Percentiles rank a stretch among this genome's conserved stretches.
Evolutionary conservation across 495 filamentous ascomycete genomes (phyloP).

Genomic region (Daldinia childiae): DNA sequence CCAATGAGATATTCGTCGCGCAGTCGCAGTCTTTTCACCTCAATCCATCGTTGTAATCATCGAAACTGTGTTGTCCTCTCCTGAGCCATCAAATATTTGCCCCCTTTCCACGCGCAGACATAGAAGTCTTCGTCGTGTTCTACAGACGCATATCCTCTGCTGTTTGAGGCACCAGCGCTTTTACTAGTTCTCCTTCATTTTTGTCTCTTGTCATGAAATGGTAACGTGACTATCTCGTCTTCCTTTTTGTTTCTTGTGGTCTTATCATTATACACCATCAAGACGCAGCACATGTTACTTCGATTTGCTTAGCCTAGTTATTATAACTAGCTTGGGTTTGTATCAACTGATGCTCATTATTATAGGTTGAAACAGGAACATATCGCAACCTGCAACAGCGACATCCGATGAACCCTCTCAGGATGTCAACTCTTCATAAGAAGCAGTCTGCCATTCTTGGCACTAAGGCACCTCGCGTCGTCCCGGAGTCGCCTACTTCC

Average conservation of each 20-base stretch:
- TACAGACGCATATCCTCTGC: not conserved
- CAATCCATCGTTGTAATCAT: not conserved
- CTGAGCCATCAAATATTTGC: not conserved
- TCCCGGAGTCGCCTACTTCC: conserved; percentile 3
- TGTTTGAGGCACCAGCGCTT: not conserved
- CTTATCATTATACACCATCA: not conserved
- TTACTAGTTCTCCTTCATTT: not conserved
- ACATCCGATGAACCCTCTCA: not conserved
- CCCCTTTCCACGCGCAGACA: not conserved
- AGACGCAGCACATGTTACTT: not conserved
- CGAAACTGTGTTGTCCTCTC: not conserved
- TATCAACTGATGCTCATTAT: not conserved
- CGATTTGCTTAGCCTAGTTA: not conserved
- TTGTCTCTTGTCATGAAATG: not conserved
- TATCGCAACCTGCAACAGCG: not conserved
- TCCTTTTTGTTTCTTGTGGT: not conserved
- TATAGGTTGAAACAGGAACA: conserved; percentile 2
- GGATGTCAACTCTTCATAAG: conserved; percentile 25
- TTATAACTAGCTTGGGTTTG: not conserved
- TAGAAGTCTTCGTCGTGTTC: not conserved
- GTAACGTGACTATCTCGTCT: not conserved
- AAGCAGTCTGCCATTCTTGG: conserved; percentile 28
- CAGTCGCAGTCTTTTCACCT: not conserved
- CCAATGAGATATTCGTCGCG: not conserved
- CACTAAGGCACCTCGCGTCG: not conserved